Percentiles rank a stretch among this genome's conserved stretches.
Evolutionary conservation across 495 filamentous ascomycete genomes (phyloP).

Genomic region (Penicillium canariense): DNA sequence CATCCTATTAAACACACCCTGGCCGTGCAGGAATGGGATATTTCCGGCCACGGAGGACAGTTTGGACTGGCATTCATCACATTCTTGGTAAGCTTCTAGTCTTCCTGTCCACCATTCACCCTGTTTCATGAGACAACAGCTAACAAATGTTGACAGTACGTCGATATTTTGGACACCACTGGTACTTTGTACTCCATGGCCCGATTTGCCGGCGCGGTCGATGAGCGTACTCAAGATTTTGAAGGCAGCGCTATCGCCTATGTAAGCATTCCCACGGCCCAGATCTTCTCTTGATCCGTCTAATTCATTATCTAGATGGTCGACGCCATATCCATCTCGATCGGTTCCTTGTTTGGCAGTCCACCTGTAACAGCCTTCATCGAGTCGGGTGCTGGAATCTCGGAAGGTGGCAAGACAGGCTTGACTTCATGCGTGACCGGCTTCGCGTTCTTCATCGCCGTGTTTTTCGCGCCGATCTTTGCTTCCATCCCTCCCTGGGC

Average conservation of each 20-base stretch:
- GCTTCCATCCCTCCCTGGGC: conserved; percentile 83
- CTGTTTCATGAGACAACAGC: background rate
- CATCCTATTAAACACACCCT: conserved; percentile 67
- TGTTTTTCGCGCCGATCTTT: conserved; percentile 86
- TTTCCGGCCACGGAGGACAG: conserved; percentile 60
- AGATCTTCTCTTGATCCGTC: background rate
- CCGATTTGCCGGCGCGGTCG: conserved; percentile 69
- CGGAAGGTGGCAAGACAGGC: conserved; percentile 77
- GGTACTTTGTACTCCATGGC: conserved; percentile 84
- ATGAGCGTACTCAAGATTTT: conserved; percentile 72
- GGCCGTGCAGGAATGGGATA: conserved; percentile 65
- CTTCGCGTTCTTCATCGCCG: conserved; percentile 77
- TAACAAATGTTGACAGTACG: conserved; percentile 52
- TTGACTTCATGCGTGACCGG: conserved; percentile 76
- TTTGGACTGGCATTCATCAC: conserved; percentile 79
- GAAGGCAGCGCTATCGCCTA: conserved; percentile 76
- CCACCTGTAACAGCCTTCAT: conserved; percentile 81
- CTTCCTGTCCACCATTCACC: conserved; percentile 1
- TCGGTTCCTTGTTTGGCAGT: conserved; percentile 70
- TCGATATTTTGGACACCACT: conserved; percentile 77
- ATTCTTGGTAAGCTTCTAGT: conserved; percentile 43
- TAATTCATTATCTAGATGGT: conserved; percentile 46
- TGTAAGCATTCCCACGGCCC: conserved; percentile 19
- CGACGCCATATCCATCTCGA: conserved; percentile 73
- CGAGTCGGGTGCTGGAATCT: conserved; percentile 80